phyloP scores from a whole-genome alignment of 257 asterid species.

The Fraxinus quadrangulata region DNA sequence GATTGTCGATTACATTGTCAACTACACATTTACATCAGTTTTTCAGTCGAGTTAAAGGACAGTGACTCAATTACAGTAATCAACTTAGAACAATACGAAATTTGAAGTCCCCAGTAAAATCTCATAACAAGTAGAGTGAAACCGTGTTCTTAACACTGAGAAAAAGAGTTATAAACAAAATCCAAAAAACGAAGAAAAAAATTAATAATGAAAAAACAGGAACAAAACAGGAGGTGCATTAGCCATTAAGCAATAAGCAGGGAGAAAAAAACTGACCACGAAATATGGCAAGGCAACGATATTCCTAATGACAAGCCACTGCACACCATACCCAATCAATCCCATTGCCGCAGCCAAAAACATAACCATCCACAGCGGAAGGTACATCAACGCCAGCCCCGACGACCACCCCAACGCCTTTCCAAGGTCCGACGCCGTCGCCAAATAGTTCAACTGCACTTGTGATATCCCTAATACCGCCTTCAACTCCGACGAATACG shows the following conservation, averaged over 20 bases:
- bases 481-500: slow-evolving; percentile 82
- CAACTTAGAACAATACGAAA: no score
- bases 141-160: no score
- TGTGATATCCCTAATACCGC: slow-evolving; percentile 67
- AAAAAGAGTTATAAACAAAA: not conserved
- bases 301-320: slow-evolving; percentile 67
- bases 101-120: no score
- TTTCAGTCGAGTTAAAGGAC: no score
- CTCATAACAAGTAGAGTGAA: no score
- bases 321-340: slow-evolving; percentile 78
- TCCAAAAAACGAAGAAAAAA: not conserved
- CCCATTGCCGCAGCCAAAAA: slow-evolving; percentile 83
- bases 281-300: slow-evolving; percentile 70
- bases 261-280: slow-evolving; percentile 53
- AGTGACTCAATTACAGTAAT: no score
- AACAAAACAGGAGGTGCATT: not conserved
- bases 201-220: not conserved
- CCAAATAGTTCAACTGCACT: slow-evolving; percentile 79
- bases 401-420: slow-evolving; percentile 93
- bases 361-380: slow-evolving; percentile 78
- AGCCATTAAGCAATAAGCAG: not conserved
- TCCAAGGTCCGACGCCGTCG: slow-evolving; percentile 92
- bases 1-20: no score
- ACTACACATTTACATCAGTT: no score
- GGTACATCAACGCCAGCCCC: slow-evolving; percentile 66